Conservation (phyloP, 2,329 filamentous ascomycete genomes). For the Trichoderma sp. region DNA sequence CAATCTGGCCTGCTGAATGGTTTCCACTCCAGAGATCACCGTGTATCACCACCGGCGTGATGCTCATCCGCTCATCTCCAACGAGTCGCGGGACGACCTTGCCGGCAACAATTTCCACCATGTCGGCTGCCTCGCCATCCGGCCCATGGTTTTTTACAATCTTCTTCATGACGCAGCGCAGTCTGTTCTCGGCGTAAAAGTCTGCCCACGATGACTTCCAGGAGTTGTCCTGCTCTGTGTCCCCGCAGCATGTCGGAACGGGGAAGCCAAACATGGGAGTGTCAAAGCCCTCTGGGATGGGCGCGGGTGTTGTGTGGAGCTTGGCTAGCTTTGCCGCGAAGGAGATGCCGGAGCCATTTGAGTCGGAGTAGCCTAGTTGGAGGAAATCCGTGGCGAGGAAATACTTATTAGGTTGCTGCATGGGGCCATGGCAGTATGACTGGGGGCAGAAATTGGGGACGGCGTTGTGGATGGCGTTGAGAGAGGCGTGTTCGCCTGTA, state of each 20-base stretch:
- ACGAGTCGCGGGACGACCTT: constrained; percentile 76
- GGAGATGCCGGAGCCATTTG: constrained; percentile 52
- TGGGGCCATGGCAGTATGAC: constrained; percentile 70
- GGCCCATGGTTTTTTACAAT: constrained; percentile 62
- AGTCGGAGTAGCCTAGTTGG: constrained; percentile 54
- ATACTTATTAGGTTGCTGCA: constrained; percentile 51
- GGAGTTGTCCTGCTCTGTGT: constrained; percentile 77
- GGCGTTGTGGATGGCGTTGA: constrained; percentile 74
- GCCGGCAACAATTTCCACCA: constrained; percentile 65
- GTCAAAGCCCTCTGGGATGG: constrained; percentile 59
- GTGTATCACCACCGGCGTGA: constrained; percentile 80
- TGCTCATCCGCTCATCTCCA: constrained; percentile 62
- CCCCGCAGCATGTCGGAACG: constrained; percentile 81
- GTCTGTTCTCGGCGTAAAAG: constrained; percentile 78
- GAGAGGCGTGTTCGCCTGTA: constrained; percentile 75
- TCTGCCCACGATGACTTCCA: constrained; percentile 76
- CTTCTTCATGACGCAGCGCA: constrained; percentile 64
- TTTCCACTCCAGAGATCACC: constrained; percentile 96
- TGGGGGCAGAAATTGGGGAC: constrained; percentile 76
- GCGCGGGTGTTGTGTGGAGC: constrained; percentile 75
- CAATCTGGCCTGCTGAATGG: constrained; percentile 66
- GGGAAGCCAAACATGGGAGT: constrained; percentile 79
- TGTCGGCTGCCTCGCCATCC: constrained; percentile 60
- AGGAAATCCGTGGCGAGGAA: constrained; percentile 80
- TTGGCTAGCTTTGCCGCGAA: constrained; percentile 76